These are phyloP conservation scores for Fraxinus excelsior DNA, from an alignment of 257 asterid genomes.

Conservation along the genomic window DNA sequence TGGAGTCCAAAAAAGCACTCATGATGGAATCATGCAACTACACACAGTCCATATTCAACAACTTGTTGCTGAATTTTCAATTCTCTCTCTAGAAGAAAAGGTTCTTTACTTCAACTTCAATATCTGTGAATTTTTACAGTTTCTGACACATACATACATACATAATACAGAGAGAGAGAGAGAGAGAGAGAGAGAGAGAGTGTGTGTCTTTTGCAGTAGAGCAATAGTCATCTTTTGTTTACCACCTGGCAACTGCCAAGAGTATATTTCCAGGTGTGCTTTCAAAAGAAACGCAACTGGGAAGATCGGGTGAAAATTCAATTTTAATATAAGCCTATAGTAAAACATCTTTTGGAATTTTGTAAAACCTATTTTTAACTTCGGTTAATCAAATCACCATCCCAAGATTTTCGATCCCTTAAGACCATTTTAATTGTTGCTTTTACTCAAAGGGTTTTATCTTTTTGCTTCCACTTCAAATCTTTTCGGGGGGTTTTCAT, in stretches of 20 bases:
- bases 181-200: not conserved
- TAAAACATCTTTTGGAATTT: not conserved
- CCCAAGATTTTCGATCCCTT: constrained; percentile 36
- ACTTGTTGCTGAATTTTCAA: not conserved
- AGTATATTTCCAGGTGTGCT: constrained; percentile 35
- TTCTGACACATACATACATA: not conserved
- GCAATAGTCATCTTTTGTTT: not conserved
- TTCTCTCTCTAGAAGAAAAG: not conserved
- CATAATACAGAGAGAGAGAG: not conserved
- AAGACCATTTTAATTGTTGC: not conserved
- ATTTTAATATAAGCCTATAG: not conserved
- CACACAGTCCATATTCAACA: not conserved
- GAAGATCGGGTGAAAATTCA: not conserved
- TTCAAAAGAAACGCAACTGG: constrained; percentile 1
- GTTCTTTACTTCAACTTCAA: not conserved
- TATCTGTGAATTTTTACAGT: not conserved
- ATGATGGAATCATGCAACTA: constrained; percentile 10
- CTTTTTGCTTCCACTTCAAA: not conserved
- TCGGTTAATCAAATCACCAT: constrained; percentile 1
- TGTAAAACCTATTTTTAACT: not conserved
- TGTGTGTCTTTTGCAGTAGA: not conserved
- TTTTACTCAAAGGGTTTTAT: not conserved
- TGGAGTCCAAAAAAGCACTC: not conserved
- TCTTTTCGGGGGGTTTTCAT: constrained; percentile 23
- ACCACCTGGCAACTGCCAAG: constrained; percentile 46